phyloP scores from a whole-genome alignment of 2,329 filamentous ascomycete genomes.

The Domatiomyces catenatus region DNA sequence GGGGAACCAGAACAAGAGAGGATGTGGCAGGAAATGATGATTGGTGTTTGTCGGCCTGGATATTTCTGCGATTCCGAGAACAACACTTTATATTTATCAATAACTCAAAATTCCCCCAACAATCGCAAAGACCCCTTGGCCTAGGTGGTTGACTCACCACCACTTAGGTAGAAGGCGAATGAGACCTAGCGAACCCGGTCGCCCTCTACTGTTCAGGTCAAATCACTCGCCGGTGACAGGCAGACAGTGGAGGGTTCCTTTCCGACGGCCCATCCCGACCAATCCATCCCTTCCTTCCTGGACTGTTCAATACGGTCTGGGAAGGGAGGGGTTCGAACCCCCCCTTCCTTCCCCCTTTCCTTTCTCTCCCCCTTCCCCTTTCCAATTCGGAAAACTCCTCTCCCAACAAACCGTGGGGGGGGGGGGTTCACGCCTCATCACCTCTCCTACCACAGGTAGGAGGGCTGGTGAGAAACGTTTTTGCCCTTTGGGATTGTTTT shows the following conservation, averaged over 20 bases:
- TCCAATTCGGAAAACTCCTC: background rate
- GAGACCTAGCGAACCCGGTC: background rate
- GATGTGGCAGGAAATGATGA: too few relatives aligned
- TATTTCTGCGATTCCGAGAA: too few relatives aligned
- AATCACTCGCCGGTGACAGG: background rate
- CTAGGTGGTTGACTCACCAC: background rate
- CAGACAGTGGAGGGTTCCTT: background rate
- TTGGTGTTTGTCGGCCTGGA: too few relatives aligned
- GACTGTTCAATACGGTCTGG: too few relatives aligned
- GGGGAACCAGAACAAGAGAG: too few relatives aligned
- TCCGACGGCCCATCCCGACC: background rate
- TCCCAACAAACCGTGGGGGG: background rate
- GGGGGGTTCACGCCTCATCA: background rate
- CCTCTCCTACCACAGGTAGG: background rate
- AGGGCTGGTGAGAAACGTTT: background rate
- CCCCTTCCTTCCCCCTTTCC: background rate
- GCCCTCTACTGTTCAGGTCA: background rate
- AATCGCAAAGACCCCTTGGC: too few relatives aligned
- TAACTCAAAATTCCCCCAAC: too few relatives aligned
- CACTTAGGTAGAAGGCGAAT: background rate
- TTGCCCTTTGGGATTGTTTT: background rate
- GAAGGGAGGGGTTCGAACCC: background rate
- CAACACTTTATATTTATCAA: too few relatives aligned
- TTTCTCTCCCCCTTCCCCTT: too few relatives aligned
- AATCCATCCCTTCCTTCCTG: too few relatives aligned